Evolutionary conservation across 768 basidiomycete species (phyloP).

Genomic region (Suillus weaverae): DNA sequence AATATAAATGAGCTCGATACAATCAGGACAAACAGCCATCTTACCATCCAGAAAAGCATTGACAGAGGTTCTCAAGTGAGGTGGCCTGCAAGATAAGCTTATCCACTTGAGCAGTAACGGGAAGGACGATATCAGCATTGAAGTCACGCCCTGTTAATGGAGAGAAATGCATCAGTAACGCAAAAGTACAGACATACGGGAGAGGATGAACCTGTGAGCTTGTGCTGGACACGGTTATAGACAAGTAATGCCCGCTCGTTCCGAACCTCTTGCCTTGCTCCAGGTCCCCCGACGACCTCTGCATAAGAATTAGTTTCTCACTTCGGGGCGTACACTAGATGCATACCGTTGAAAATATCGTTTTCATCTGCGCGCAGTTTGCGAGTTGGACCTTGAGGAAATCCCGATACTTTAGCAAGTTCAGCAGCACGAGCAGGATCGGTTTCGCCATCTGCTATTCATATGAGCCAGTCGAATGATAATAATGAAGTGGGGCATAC

Average conservation of each 20-base stretch:
- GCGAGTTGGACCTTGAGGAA: slow-evolving; percentile 78
- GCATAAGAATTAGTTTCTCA: slow-evolving; percentile 9
- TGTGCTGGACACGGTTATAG: slow-evolving; percentile 92
- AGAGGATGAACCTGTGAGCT: slow-evolving; percentile 73
- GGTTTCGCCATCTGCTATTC: slow-evolving; percentile 38
- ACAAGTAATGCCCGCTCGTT: slow-evolving; percentile 90
- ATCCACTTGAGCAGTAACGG: slow-evolving; percentile 85
- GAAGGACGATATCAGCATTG: slow-evolving; percentile 74
- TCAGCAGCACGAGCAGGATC: slow-evolving; percentile 60
- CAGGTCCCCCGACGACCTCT: slow-evolving; percentile 50
- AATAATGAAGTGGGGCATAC: slow-evolving; percentile 35
- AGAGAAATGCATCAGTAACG: background rate
- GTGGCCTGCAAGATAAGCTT: slow-evolving; percentile 93
- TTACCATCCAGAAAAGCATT: slow-evolving; percentile 94
- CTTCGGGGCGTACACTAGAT: background rate
- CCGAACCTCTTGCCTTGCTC: slow-evolving; percentile 78
- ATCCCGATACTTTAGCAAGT: slow-evolving; percentile 63
- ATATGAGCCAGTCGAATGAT: slow-evolving; percentile 5
- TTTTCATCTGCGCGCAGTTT: slow-evolving; percentile 91
- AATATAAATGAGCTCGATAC: slow-evolving; percentile 6
- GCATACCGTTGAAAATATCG: slow-evolving; percentile 85
- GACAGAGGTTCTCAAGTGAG: slow-evolving; percentile 91
- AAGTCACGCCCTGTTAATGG: slow-evolving; percentile 78
- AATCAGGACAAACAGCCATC: slow-evolving; percentile 19
- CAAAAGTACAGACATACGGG: background rate